Evolutionary conservation across 441 rosid species (phyloP), one percentile per base, ranked within the genome.

Genomic region (Erodium moschatum): DNA sequence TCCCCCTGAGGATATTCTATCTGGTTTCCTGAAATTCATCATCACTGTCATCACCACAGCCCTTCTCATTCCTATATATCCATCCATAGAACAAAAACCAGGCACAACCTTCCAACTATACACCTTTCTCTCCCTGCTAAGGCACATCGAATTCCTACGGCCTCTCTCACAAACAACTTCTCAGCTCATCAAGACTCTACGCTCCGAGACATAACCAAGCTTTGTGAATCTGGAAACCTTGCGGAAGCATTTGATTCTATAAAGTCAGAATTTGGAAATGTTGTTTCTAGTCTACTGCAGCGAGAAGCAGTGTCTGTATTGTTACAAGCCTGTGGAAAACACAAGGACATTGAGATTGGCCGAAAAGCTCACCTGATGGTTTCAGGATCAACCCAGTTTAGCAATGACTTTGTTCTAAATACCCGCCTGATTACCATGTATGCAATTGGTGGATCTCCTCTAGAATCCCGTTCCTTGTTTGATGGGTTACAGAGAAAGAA

Each of bases 371-470:
- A 85, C 63, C 64, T 73, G 12, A 42, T 85, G 73, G 83, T 86
- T 70, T 76, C 81, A 12, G 68, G 66, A 2, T 85, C 86, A 12
- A 54, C 67, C 62, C 80, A 61, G 67, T 80, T 80, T 67, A 69
- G 79, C 1, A 72, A 82, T 52, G 86, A 86, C 48, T 70, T 72
- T 12, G 85, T 85, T 72, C 82, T 85, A n/a, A 80, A 77, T 13
- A 81, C 84, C 38, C 87, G 87, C 60, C 65, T 84, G 16, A 83
- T 88, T 75, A 80, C 86, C 19, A 83, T 86, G 89, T 88, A 85
- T 68, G 76, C 87, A 0, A 46, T 75, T 74, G 86, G 91, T 64
- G 85, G 89, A 11, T 81, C 73, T 58, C 81, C 76, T 18, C 33
- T 64, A 67, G 87, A 85, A 64, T 85, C 88, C 50, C 85, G 86